Evolutionary conservation across 2,329 filamentous ascomycete genomes (phyloP).

Genomic region (Teratosphaeriaceae sp.): DNA sequence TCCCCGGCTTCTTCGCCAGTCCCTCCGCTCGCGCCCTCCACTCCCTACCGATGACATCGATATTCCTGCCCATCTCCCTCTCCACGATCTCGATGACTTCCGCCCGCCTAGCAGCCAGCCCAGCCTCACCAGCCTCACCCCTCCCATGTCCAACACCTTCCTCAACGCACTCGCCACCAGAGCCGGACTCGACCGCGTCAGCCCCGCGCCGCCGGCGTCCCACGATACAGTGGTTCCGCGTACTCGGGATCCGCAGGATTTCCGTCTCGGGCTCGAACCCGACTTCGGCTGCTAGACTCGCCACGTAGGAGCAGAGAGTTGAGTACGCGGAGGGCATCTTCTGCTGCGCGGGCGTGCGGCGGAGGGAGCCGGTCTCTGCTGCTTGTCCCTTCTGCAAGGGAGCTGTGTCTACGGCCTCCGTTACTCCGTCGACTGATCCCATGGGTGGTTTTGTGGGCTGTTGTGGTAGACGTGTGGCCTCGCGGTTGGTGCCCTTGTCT

Average conservation of each 20-base stretch:
- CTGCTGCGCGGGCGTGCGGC: slow-evolving; percentile 22
- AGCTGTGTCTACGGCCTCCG: too few species aligned
- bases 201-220: slow-evolving; percentile 50
- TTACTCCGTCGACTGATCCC: too few species aligned
- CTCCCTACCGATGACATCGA: slow-evolving; percentile 38
- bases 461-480: too few species aligned
- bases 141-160: slow-evolving; percentile 44
- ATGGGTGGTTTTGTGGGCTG: too few species aligned
- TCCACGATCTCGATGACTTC: slow-evolving; percentile 57
- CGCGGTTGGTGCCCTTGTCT: too few species aligned
- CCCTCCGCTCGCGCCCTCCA: slow-evolving; percentile 48
- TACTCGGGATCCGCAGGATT: slow-evolving; percentile 85
- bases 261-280: slow-evolving; percentile 76
- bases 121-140: too few species aligned
- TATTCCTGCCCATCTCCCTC: slow-evolving; percentile 41
- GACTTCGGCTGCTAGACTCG: slow-evolving; percentile 61
- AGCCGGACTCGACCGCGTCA: slow-evolving; percentile 49
- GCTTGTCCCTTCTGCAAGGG: slow-evolving; percentile 21
- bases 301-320: slow-evolving; percentile 73
- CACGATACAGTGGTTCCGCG: slow-evolving; percentile 75
- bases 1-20: slow-evolving; percentile 40
- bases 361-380: slow-evolving; percentile 29
- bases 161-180: slow-evolving; percentile 55
- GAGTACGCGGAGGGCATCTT: slow-evolving; percentile 66
- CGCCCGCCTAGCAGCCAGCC: slow-evolving; percentile 55